Base-by-base conservation (phyloP, 352 stramenopile species). In the Phytophthora fragariae region DNA sequence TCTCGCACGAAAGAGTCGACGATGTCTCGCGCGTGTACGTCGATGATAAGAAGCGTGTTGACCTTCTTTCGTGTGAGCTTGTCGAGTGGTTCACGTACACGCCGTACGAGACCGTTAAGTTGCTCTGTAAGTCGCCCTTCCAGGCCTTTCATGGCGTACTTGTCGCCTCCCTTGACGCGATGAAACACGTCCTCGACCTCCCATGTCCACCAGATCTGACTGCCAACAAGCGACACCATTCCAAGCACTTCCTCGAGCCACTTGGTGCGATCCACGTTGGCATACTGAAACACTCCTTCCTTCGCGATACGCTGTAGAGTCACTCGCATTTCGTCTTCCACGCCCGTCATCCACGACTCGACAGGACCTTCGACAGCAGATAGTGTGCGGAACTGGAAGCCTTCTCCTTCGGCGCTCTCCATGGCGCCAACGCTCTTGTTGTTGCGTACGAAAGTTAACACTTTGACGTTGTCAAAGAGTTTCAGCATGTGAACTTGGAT, bases 401-500 rank as follows among this genome's bases (percentile, higher is more conserved):
- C 80, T 82, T 98, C 95, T 5, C 92, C 92, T 73, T 98, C 95
- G 0, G 86, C 84, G n/a, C 89, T 97, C 59, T 94, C 85, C 94
- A 98, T 98, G 1, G 92, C 93, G 6, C 81, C 75, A 14, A 98
- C 87, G 15, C 84, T 88, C 53, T 97, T 98, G 70, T 96, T 95
- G 35, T 94, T 94, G 7, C 91, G 86, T 9, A 87, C 90, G 65
- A 98, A 98, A 3, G 79, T 88, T 6, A 98, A 73, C 37, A 92
- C 31, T 68, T 98, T 98, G 21, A 98, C 95, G 46, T 98, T 98
- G 77, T 98, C 95, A 67, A 98, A 98, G 1, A 98, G 88, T 75
- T 98, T 98, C 39, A 98, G 91, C 86, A 98, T 97, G 74, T 98
- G 95, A 0, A 97, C 88, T 84, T 97, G 93, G 47, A 98, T 97